Percentiles rank a stretch among this genome's conserved stretches.
phyloP scores from a whole-genome alignment of 345 rosid genomes.

The Dipteronia sinensis region DNA sequence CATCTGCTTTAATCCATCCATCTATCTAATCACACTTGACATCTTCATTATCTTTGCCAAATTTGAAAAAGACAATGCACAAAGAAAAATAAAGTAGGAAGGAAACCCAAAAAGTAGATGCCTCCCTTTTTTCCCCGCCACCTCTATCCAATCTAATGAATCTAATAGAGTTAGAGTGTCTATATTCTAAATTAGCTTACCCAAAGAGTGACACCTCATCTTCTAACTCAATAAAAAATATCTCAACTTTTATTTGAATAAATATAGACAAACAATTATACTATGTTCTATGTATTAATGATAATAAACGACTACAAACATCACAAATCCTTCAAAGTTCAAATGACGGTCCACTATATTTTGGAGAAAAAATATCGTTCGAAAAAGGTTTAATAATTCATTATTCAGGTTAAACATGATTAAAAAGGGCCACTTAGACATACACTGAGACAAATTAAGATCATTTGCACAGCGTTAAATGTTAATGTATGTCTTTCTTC shows the following conservation, averaged over 20 bases:
- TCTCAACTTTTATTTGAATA: not conserved
- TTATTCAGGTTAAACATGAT: not conserved
- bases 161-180: too few species aligned
- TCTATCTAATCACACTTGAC: not conserved
- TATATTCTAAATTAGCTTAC: not conserved
- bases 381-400: not conserved
- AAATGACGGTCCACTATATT: too few species aligned
- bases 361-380: too few species aligned
- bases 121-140: not conserved
- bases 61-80: not conserved
- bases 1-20: too few species aligned
- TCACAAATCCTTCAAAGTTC: too few species aligned
- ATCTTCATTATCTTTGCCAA: not conserved
- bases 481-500: not conserved
- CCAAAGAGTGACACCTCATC: not conserved
- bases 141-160: constrained; percentile 14
- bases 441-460: not conserved
- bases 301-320: not conserved
- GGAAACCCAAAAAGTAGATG: not conserved
- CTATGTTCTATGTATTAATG: too few species aligned
- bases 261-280: too few species aligned
- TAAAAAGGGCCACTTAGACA: not conserved
- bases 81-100: not conserved
- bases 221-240: too few species aligned
- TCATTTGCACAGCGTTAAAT: not conserved